Evolutionary conservation across 2,329 filamentous ascomycete genomes (phyloP), one percentile per base, ranked within the genome.

Genomic region (Hymenoscyphus fraxineus): DNA sequence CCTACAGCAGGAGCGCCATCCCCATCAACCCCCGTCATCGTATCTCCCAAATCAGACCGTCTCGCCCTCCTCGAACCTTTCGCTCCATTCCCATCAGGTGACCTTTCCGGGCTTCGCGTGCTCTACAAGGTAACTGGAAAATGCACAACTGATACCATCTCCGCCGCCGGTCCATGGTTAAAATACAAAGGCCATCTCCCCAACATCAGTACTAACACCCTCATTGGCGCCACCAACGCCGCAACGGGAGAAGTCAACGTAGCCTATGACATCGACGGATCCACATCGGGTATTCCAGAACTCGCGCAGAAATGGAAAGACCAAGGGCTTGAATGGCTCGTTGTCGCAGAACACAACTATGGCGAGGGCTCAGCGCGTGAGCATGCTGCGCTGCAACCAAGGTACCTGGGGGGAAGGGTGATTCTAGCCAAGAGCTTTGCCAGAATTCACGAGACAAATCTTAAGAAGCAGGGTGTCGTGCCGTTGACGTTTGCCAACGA

Each of bases 121-220:
- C 88, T 99, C 16, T 94, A 96, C 83, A 98, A 98, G 81, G 90
- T 98, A 69, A 90, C 93, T 68, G 95, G 95, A 69, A 97, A 99
- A 81, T 99, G 95, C 83, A 99, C 95, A 64, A 99, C 95, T 55
- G 95, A 99, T 79, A 98, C 95, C 72, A 99, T 99, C 79, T 98
- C 93, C 44, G 94, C 94, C 40, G 94, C 94, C 0, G 94, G 94
- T 6, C 94, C 94, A 16, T 98, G 94, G 94, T 86, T 99, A 71
- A 98, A 98, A 80, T 99, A 98, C 87, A 98, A 98, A 83, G 95
- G 95, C 68, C 95, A 99, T 79, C 86, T 99, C 68, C 92, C 95
- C 77, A 99, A 99, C 82, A 99, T 99, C 78, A 91, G 89, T 72
- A 92, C 92, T 76, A 99, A 99, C 85, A 99, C 95, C 2, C 87